Conservation (phyloP, 495 filamentous ascomycete genomes). For the Pyronema omphalodes region DNA sequence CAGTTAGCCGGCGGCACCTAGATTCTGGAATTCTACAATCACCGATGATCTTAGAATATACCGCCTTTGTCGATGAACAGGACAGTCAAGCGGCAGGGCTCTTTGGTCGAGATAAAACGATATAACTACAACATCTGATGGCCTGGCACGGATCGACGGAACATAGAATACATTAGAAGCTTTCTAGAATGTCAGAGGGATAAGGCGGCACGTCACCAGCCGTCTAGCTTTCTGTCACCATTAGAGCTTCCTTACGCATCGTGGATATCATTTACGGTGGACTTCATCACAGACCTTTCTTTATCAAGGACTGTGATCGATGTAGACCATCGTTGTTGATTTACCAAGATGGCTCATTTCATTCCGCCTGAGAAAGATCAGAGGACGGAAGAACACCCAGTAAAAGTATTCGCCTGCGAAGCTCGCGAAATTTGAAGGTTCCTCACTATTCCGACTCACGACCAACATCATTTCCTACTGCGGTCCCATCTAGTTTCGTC, state of each 20-base stretch:
- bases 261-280: constrained; percentile 6
- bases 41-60: no score
- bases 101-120: no score
- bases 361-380: not conserved
- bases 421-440: not conserved
- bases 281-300: constrained; percentile 7
- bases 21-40: no score
- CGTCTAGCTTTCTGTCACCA: not conserved
- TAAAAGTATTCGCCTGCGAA: not conserved
- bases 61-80: no score
- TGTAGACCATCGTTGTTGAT: constrained; percentile 5
- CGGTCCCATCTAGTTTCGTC: constrained; percentile 4
- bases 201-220: not conserved
- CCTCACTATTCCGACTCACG: no score
- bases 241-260: not conserved
- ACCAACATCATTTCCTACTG: constrained; percentile 5
- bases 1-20: no score
- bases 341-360: constrained; percentile 13
- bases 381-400: not conserved
- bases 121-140: constrained; percentile 4
- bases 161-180: not conserved
- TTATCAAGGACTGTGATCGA: not conserved
- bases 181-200: not conserved
- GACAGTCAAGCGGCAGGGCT: no score
- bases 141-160: not conserved